Evolutionary conservation across 129 eudicot species (phyloP).

Genomic region (Apium graveolens): DNA sequence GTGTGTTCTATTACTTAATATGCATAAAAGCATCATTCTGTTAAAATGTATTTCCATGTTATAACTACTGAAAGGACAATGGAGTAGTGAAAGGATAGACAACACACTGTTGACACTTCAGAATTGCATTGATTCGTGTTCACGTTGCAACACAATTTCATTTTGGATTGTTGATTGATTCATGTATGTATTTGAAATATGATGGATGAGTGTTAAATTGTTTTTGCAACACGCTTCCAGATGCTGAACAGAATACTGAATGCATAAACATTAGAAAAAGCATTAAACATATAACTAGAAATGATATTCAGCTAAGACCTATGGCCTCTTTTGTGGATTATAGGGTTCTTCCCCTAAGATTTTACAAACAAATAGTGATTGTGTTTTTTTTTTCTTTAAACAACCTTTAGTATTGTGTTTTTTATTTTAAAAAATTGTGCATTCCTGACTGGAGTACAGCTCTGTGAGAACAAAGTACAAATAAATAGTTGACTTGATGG

Average conservation of each 20-base stretch:
- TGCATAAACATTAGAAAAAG: neutral
- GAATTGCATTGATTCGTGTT: neutral
- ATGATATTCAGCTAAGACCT: too few relatives aligned
- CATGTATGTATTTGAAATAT: neutral
- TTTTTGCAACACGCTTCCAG: neutral
- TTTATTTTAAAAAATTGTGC: neutral
- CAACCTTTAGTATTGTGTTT: neutral
- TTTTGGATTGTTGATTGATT: neutral
- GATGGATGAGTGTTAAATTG: neutral
- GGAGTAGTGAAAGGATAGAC: neutral
- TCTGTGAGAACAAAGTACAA: neutral
- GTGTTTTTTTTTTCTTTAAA: too few relatives aligned
- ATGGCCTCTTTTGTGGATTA: neutral
- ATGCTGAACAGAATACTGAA: neutral
- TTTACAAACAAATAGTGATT: neutral
- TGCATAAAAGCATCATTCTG: neutral
- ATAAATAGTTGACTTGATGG: neutral
- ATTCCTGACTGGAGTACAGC: neutral
- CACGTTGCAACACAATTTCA: neutral
- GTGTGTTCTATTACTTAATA: constrained; percentile 24
- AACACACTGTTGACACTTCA: neutral
- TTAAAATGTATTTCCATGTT: neutral
- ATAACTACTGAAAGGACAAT: neutral
- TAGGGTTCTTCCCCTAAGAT: neutral
- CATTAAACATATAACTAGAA: neutral